These are phyloP conservation scores for Arthroderma uncinatum DNA, from an alignment of 2,329 filamentous ascomycete species.

Conservation along the genomic window DNA sequence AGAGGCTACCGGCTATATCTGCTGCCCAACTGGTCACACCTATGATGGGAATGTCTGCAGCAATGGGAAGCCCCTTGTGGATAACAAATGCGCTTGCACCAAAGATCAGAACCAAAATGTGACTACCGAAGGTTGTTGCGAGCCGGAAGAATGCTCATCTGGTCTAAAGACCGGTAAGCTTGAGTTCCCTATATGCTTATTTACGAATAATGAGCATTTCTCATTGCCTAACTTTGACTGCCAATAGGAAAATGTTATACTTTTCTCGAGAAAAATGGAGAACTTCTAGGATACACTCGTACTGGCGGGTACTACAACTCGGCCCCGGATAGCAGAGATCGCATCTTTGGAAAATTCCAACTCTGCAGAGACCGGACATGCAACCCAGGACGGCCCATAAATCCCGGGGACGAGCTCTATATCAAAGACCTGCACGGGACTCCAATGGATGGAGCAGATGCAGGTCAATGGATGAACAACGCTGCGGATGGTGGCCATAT, in stretches of 20 bases:
- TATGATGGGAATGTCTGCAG: constrained; percentile 3
- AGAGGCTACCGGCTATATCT: not conserved
- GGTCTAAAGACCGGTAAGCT: constrained; percentile 3
- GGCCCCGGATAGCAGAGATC: constrained; percentile 3
- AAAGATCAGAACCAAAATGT: not conserved
- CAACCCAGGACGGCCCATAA: not conserved
- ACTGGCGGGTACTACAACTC: not conserved
- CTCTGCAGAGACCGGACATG: constrained; percentile 4
- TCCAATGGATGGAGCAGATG: constrained; percentile 2
- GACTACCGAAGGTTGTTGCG: not conserved
- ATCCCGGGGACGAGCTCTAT: constrained; percentile 4
- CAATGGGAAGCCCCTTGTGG: not conserved
- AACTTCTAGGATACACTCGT: constrained; percentile 1
- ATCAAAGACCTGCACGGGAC: constrained; percentile 7
- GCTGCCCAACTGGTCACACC: not conserved
- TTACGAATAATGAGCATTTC: not conserved
- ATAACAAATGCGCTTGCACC: not conserved
- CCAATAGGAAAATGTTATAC: constrained; percentile 7
- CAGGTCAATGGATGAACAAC: constrained; percentile 6
- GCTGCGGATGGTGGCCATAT: not conserved
- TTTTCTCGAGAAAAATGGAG: not conserved
- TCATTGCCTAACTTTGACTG: no score
- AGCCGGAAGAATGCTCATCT: constrained; percentile 3
- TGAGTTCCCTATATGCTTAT: not conserved
- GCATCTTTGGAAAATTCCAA: constrained; percentile 1